phyloP scores from a whole-genome alignment of 1,284 basidiomycete species.

The Sanghuangporus weigelae region DNA sequence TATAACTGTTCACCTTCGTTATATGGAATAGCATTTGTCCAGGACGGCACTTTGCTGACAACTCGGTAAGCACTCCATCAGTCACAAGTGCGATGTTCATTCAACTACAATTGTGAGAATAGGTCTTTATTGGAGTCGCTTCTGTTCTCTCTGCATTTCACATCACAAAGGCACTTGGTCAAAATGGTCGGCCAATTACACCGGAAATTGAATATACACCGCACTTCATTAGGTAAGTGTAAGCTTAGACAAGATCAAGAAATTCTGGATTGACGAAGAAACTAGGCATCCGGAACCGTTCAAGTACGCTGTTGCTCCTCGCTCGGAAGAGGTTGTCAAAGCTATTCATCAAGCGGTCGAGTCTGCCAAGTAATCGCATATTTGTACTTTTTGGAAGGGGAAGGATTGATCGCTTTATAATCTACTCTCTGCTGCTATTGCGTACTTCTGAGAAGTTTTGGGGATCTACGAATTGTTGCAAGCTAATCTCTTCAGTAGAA shows the following conservation, averaged over 20 bases:
- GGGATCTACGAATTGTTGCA: too few species aligned
- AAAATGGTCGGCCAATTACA: conserved; percentile 7
- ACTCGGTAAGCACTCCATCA: neutral
- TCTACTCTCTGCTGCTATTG: too few species aligned
- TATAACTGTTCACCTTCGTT: neutral
- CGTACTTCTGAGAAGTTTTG: too few species aligned
- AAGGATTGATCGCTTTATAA: too few species aligned
- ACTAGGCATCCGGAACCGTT: conserved; percentile 13
- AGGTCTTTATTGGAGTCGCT: conserved; percentile 12
- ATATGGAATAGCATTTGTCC: conserved; percentile 16
- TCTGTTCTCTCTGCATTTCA: conserved; percentile 11
- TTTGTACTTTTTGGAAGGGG: too few species aligned
- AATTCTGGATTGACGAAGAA: neutral
- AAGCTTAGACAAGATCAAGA: neutral
- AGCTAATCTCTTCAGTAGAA: too few species aligned
- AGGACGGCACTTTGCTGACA: conserved; percentile 11
- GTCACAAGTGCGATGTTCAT: neutral
- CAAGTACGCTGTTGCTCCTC: conserved; percentile 11
- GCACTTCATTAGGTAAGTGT: conserved; percentile 4
- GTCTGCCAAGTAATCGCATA: neutral
- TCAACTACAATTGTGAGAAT: neutral
- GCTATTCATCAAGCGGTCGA: conserved; percentile 8
- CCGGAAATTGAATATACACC: neutral
- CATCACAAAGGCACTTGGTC: conserved; percentile 10
- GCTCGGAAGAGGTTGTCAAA: neutral